A percentile compares a stretch with the other conserved stretches of the same genome.
These are phyloP conservation scores for Fistulinella prunicolor DNA, from an alignment of 768 basidiomycete species.

Conservation along the genomic window DNA sequence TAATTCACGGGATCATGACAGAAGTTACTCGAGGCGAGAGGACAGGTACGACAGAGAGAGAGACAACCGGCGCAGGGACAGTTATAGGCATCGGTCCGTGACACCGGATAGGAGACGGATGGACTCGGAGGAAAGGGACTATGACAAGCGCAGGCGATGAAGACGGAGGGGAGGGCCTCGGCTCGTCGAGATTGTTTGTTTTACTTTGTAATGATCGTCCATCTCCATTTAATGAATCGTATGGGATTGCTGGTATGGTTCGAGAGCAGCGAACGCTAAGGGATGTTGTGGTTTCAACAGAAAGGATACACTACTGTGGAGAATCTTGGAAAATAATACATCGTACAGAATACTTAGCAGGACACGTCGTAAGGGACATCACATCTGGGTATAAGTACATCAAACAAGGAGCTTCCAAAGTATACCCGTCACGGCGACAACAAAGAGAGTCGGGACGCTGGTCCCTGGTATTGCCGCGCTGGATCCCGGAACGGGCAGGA, in stretches of 20 bases:
- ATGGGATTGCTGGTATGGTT: background rate
- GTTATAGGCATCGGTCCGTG: constrained; percentile 20
- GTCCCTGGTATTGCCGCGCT: constrained; percentile 34
- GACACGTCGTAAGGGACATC: background rate
- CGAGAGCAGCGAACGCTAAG: too few species aligned
- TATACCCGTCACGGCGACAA: constrained; percentile 21
- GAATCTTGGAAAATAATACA: constrained; percentile 4
- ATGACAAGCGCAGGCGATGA: constrained; percentile 23
- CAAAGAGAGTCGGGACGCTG: constrained; percentile 20
- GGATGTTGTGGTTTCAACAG: too few species aligned
- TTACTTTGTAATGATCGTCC: constrained; percentile 4
- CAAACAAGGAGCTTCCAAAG: constrained; percentile 26
- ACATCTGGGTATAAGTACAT: background rate
- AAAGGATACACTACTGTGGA: background rate
- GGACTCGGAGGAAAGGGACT: constrained; percentile 24
- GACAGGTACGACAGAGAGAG: constrained; percentile 22
- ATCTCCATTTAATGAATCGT: background rate
- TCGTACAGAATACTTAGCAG: background rate
- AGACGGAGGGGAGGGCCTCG: too few species aligned
- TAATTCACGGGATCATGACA: constrained; percentile 24
- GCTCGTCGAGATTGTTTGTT: background rate
- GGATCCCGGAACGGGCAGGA: constrained; percentile 60
- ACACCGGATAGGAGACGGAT: constrained; percentile 23
- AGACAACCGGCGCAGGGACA: constrained; percentile 16
- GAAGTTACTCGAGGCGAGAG: constrained; percentile 17